Percentiles rank a stretch among this genome's conserved stretches.
Conservation (phyloP, 2,329 filamentous ascomycete genomes). For the Acrocalymma vagum region DNA sequence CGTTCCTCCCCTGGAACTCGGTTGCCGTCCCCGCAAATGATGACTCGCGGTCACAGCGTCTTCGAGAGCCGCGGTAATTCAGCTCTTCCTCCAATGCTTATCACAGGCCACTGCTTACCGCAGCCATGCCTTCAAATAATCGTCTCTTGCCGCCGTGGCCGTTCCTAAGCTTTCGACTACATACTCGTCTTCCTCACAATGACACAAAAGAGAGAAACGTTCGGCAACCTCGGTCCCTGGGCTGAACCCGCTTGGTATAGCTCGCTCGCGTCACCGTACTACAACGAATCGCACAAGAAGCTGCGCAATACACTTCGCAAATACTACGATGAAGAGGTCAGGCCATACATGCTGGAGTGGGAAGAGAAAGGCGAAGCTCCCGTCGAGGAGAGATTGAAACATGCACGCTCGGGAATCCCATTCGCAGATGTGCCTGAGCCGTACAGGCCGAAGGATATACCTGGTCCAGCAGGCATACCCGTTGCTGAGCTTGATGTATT, state of each 20-base stretch:
- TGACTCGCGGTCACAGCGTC: too few relatives aligned
- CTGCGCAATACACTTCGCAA: constrained; percentile 65
- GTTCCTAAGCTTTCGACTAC: constrained; percentile 4
- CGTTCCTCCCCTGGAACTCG: too few relatives aligned
- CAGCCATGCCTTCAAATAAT: constrained; percentile 3
- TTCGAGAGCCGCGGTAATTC: constrained; percentile 27
- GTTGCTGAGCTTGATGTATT: constrained; percentile 48
- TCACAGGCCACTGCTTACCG: neutral
- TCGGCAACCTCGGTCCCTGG: constrained; percentile 52
- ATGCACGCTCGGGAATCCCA: constrained; percentile 51
- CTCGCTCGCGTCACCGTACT: constrained; percentile 66
- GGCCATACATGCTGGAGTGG: constrained; percentile 70
- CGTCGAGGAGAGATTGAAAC: constrained; percentile 52
- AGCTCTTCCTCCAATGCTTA: constrained; percentile 1
- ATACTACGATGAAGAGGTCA: constrained; percentile 67
- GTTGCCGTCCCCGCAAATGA: too few relatives aligned
- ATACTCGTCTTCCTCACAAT: constrained; percentile 24
- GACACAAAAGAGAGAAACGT: constrained; percentile 34
- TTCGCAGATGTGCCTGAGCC: constrained; percentile 55
- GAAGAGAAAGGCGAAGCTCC: constrained; percentile 61
- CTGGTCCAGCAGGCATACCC: constrained; percentile 47
- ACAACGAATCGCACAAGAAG: constrained; percentile 68
- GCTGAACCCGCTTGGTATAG: constrained; percentile 57
- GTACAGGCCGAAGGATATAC: constrained; percentile 51
- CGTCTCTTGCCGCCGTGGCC: neutral